Percentiles rank a stretch among this genome's conserved stretches.
Evolutionary conservation across 345 rosid genomes (phyloP).

Genomic region (Eucalyptus marginata): DNA sequence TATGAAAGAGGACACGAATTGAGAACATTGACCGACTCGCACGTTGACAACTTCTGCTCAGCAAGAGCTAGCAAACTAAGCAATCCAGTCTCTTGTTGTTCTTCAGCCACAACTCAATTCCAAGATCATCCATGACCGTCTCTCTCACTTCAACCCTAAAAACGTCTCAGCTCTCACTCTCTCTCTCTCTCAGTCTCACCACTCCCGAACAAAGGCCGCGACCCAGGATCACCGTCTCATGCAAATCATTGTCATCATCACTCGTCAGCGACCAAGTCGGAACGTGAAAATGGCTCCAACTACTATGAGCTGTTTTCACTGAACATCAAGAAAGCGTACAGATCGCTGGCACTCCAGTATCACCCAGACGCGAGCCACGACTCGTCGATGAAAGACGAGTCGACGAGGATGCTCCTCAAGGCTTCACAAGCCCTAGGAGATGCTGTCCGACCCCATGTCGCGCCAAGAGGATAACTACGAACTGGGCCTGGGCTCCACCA

Average conservation of each 20-base stretch:
- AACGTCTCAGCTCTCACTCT: not conserved
- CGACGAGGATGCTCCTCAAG: conserved; percentile 6
- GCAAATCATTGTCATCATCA: not conserved
- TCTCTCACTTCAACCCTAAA: not conserved
- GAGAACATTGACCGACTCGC: not conserved
- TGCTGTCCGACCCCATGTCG: conserved; percentile 8
- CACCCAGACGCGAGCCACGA: conserved; percentile 8
- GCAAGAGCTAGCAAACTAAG: not conserved
- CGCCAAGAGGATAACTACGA: not conserved
- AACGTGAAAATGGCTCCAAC: not conserved
- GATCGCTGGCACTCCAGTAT: not conserved
- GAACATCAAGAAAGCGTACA: conserved; percentile 9
- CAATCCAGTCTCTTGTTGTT: not conserved
- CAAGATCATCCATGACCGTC: not conserved
- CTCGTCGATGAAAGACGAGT: conserved; percentile 2
- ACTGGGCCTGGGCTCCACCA: not conserved
- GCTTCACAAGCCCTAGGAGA: conserved; percentile 4
- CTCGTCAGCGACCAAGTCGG: not conserved
- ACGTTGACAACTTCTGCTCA: not conserved
- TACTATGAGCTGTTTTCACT: conserved; percentile 6
- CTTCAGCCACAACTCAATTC: not conserved
- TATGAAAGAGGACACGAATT: not conserved
- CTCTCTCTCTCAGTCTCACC: not conserved
- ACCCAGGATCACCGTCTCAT: not conserved
- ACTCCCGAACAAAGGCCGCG: not conserved